These are phyloP conservation scores for Penicillium macrosclerotiorum DNA, from an alignment of 495 filamentous ascomycete species.

Conservation along the genomic window DNA sequence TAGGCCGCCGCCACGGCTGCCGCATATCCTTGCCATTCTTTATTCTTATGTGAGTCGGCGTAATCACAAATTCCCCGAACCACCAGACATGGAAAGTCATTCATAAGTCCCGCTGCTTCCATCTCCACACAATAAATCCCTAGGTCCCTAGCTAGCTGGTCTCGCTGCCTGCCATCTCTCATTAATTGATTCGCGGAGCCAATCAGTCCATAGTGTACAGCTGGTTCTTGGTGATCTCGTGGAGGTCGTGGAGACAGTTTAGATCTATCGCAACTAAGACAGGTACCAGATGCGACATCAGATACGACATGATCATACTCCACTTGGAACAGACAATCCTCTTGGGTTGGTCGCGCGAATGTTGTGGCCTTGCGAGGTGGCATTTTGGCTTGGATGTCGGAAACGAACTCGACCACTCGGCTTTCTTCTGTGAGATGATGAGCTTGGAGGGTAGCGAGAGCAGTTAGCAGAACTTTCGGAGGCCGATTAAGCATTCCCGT, in stretches of 20 bases:
- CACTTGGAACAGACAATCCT: slow-evolving; percentile 28
- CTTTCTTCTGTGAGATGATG: slow-evolving; percentile 14
- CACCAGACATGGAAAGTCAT: slow-evolving; percentile 36
- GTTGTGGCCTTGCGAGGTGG: slow-evolving; percentile 6
- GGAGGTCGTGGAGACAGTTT: slow-evolving; percentile 11
- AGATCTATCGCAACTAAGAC: slow-evolving; percentile 14
- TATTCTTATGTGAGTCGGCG: slow-evolving; percentile 42
- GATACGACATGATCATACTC: slow-evolving; percentile 25
- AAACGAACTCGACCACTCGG: slow-evolving; percentile 9
- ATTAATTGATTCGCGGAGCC: slow-evolving; percentile 28
- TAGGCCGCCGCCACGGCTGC: slow-evolving; percentile 36
- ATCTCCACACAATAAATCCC: slow-evolving; percentile 38
- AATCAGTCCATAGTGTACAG: slow-evolving; percentile 27
- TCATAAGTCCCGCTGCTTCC: slow-evolving; percentile 45
- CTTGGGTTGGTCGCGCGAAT: slow-evolving; percentile 10
- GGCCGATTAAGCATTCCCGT: slow-evolving; percentile 34
- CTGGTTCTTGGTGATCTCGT: slow-evolving; percentile 16
- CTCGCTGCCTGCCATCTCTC: slow-evolving; percentile 18
- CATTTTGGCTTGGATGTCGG: slow-evolving; percentile 6
- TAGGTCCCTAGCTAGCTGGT: slow-evolving; percentile 13
- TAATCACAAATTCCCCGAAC: slow-evolving; percentile 46
- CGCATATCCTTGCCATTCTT: slow-evolving; percentile 40
- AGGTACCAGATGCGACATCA: slow-evolving; percentile 17
- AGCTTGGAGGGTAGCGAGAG: slow-evolving; percentile 15
- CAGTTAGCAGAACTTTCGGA: slow-evolving; percentile 21